Base-by-base conservation (phyloP, 495 filamentous ascomycete species). In the Tuber microsphaerosporum region DNA sequence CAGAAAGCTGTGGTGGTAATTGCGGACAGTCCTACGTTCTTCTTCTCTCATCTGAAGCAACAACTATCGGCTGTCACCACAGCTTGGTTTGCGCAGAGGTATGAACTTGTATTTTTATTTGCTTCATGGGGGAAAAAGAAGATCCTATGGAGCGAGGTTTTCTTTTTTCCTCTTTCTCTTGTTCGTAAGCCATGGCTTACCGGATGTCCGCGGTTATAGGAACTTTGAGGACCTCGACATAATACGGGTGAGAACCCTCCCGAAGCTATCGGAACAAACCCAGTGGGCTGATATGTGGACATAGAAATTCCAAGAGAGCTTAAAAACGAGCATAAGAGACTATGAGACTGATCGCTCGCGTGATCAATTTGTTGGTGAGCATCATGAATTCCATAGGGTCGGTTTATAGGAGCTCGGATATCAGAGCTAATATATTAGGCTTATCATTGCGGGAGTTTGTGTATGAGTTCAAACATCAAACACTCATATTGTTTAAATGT, bases 1-100 rank as follows among this genome's bases (percentile, higher is more conserved):
- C 95, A 99, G 83, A 99, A 99, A 85, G 95, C 95, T 12, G 93
- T 99, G n/a, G 94, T 98, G 73, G 94, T 97, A 70, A 93, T 98
- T 78, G 93, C 93, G 70, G 93, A 97, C 84, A 93, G 89, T 76
- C 95, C 95, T 68, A 82, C 81, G 9, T 80, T 82, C 70, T 82
- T 83, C 73, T 88, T 88, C 82, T 86, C 86, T 16, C 83, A 83
- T 69, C 70, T 88, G 70, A 83, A 83, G 43, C 76, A 83, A 17
- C 90, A 92, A 79, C 88, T 89, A 82, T 91, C 93, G 46, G 89
- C 96, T 70, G 94, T 99, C 37, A 97, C 95, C 41, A 90, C 88
- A 80, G 96, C 96, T 56, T 99, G 95, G 95, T 99, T 99, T 86
- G 91, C 91, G 71, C 95, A 99, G 87, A 91, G 90, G 89, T 94